These are phyloP conservation scores for Chlamydomonas incerta DNA, from an alignment of 139 green algal species.

Conservation along the genomic window DNA sequence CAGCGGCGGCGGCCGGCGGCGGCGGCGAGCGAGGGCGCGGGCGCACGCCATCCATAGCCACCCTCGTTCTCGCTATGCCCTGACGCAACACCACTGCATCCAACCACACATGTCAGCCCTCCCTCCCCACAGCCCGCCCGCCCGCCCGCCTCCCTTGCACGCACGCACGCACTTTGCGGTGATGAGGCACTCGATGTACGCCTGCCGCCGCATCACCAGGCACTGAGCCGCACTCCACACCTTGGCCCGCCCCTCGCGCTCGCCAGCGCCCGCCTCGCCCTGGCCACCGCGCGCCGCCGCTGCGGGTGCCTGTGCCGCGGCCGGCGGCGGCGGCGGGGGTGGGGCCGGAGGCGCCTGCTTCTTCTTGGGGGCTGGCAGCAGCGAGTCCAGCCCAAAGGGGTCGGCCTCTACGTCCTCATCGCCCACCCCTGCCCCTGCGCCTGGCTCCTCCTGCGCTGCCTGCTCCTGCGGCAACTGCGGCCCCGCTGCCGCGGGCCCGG, in stretches of 20 bases:
- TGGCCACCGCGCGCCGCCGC: neutral
- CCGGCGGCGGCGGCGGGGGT: neutral
- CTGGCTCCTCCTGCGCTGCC: neutral
- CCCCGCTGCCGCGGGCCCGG: neutral
- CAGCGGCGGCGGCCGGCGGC: too few species aligned
- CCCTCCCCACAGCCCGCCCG: too few species aligned
- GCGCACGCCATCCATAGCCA: too few species aligned
- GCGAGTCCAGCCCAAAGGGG: constrained; percentile 68
- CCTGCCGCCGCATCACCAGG: constrained; percentile 45
- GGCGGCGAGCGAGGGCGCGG: too few species aligned
- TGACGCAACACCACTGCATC: too few species aligned
- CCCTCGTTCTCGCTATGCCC: too few species aligned
- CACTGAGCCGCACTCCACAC: constrained; percentile 19
- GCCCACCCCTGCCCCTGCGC: neutral
- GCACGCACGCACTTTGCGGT: constrained; percentile 39
- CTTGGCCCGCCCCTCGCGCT: neutral
- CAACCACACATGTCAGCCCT: too few species aligned
- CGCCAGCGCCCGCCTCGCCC: neutral
- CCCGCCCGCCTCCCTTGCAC: too few species aligned
- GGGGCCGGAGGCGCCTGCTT: constrained; percentile 8
- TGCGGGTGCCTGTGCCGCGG: neutral
- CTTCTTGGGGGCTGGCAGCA: constrained; percentile 34
- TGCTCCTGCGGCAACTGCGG: neutral
- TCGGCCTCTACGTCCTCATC: constrained; percentile 52
- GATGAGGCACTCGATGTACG: constrained; percentile 72